These are phyloP conservation scores for Wickerhamomyces queroliae DNA, from an alignment of 805 yeast species.

Conservation along the genomic window DNA sequence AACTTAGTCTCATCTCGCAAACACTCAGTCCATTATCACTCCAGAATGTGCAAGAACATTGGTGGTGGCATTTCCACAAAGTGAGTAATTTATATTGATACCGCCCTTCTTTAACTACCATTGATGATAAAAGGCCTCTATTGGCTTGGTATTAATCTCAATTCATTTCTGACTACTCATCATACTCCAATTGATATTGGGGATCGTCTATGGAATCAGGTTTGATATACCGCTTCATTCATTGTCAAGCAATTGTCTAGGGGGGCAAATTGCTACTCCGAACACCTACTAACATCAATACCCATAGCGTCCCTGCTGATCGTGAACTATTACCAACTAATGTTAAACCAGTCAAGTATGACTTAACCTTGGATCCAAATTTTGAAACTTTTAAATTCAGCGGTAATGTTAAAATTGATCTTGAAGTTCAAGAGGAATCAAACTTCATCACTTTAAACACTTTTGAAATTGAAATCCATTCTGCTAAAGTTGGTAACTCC, in stretches of 20 bases:
- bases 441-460: constrained; percentile 50
- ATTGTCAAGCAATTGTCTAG: neutral
- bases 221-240: neutral
- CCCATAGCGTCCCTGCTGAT: constrained; percentile 19
- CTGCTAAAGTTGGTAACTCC: constrained; percentile 34
- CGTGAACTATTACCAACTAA: constrained; percentile 51
- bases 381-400: constrained; percentile 52
- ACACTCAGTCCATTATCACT: constrained; percentile 1
- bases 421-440: constrained; percentile 44
- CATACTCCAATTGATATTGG: too few relatives aligned
- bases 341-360: constrained; percentile 72
- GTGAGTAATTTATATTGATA: constrained; percentile 10
- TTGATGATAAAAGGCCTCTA: too few relatives aligned
- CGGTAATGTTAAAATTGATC: constrained; percentile 50
- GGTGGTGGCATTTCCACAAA: constrained; percentile 11
- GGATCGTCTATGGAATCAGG: too few relatives aligned
- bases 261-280: too few relatives aligned
- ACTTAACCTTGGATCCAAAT: constrained; percentile 57
- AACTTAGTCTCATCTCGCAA: neutral
- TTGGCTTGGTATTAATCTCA: neutral
- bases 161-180: neutral
- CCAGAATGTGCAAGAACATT: constrained; percentile 10
- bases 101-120: neutral
- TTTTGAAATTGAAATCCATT: constrained; percentile 56
- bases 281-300: constrained; percentile 3